A percentile compares a stretch with the other conserved stretches of the same genome.
phyloP scores from a whole-genome alignment of 2,329 filamentous ascomycete genomes.

The Fusarium nisikadoi region DNA sequence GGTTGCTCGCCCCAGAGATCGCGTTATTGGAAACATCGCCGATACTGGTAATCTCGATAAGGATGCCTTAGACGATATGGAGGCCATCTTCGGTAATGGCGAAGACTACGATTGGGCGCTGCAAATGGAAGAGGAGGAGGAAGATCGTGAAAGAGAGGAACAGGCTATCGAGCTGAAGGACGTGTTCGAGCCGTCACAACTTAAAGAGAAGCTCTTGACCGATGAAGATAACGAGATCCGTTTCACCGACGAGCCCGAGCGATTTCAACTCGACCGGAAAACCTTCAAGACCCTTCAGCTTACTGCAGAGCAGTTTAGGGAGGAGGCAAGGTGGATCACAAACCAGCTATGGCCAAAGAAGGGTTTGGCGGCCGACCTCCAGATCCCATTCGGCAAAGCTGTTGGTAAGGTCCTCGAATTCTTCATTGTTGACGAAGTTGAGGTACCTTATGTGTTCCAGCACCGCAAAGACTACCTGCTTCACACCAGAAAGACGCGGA shows the following conservation, averaged over 20 bases:
- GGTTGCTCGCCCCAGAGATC: conserved; percentile 82
- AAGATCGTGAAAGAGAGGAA: conserved; percentile 80
- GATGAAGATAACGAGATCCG: conserved; percentile 95
- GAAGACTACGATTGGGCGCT: conserved; percentile 97
- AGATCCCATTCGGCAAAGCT: conserved; percentile 85
- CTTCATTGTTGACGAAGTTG: conserved; percentile 92
- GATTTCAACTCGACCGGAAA: conserved; percentile 91
- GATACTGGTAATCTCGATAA: conserved; percentile 90
- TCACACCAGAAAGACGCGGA: conserved; percentile 78
- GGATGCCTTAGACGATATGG: conserved; percentile 94
- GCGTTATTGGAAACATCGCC: conserved; percentile 74
- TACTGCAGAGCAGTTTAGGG: conserved; percentile 84
- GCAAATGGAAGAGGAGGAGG: conserved; percentile 86
- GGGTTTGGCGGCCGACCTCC: conserved; percentile 75
- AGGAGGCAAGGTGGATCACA: conserved; percentile 93
- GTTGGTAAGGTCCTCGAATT: conserved; percentile 94
- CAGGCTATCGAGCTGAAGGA: conserved; percentile 94
- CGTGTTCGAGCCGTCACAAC: conserved; percentile 95
- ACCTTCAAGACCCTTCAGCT: conserved; percentile 86
- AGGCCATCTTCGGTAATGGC: conserved; percentile 93
- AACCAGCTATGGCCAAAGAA: conserved; percentile 92
- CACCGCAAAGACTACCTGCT: conserved; percentile 98
- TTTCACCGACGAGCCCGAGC: conserved; percentile 88
- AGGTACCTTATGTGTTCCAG: conserved; percentile 97
- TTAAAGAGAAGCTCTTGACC: conserved; percentile 93